Percentiles rank a stretch among this genome's conserved stretches.
Evolutionary conservation across 129 eudicot genomes (phyloP).

Genomic region (Lonicera japonica): DNA sequence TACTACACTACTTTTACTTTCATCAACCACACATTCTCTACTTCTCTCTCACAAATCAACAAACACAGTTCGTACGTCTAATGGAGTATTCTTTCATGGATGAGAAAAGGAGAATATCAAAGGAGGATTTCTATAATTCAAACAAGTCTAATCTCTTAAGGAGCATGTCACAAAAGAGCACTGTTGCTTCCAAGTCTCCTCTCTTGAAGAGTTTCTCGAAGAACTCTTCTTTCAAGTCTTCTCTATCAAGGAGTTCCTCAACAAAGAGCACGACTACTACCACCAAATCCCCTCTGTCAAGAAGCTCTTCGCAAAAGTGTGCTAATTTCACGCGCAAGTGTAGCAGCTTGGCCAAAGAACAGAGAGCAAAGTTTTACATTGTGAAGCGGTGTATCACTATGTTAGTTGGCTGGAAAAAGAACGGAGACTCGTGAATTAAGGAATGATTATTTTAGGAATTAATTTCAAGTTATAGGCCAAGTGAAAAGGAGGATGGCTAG

Average conservation of each 20-base stretch:
- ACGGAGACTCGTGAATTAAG: slow-evolving; percentile 78
- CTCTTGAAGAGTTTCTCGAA: slow-evolving; percentile 56
- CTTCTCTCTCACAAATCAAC: slow-evolving; percentile 10
- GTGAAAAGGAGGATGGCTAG: background rate
- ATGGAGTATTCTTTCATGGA: slow-evolving; percentile 64
- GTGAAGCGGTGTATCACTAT: slow-evolving; percentile 78
- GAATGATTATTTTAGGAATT: too few relatives aligned
- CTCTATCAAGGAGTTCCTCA: slow-evolving; percentile 55
- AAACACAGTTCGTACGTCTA: background rate
- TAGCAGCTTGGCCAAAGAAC: slow-evolving; percentile 76
- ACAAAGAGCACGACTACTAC: slow-evolving; percentile 39
- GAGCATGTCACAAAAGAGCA: slow-evolving; percentile 51
- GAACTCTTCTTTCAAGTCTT: slow-evolving; percentile 32
- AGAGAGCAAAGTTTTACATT: slow-evolving; percentile 78
- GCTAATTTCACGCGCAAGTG: slow-evolving; percentile 64
- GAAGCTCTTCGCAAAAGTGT: slow-evolving; percentile 70
- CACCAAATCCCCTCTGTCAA: slow-evolving; percentile 35
- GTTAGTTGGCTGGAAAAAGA: slow-evolving; percentile 76
- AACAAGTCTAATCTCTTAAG: slow-evolving; percentile 43
- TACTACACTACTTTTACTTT: slow-evolving; percentile 11
- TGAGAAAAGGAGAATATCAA: slow-evolving; percentile 61
- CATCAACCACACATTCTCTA: background rate
- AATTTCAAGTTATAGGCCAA: too few relatives aligned
- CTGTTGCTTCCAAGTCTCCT: slow-evolving; percentile 32
- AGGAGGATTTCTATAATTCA: too few relatives aligned